phyloP scores from a whole-genome alignment of 2,329 filamentous ascomycete species.

The Fusarium falciforme region DNA sequence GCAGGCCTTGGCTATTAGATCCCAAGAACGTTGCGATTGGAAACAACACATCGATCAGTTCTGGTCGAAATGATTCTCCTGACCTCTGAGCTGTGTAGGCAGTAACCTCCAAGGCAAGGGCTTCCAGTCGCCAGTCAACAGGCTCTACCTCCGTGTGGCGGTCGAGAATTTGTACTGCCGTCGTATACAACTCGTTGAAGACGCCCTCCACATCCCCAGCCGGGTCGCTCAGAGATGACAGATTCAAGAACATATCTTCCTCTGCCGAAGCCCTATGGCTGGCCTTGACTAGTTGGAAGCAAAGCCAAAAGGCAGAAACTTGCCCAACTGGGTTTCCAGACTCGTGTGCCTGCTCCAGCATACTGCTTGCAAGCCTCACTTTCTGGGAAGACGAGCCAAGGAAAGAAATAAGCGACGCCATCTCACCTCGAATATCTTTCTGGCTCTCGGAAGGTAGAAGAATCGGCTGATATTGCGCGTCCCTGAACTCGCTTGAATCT shows the following conservation, averaged over 20 bases:
- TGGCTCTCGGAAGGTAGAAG: slow-evolving; percentile 75
- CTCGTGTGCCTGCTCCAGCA: slow-evolving; percentile 72
- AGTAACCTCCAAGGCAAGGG: slow-evolving; percentile 83
- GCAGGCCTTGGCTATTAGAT: slow-evolving; percentile 73
- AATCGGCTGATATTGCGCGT: slow-evolving; percentile 66
- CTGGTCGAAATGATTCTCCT: slow-evolving; percentile 77
- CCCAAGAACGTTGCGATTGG: slow-evolving; percentile 91
- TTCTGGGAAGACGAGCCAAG: slow-evolving; percentile 69
- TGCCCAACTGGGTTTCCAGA: slow-evolving; percentile 65
- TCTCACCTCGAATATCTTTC: slow-evolving; percentile 66
- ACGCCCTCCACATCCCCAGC: slow-evolving; percentile 58
- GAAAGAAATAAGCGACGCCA: slow-evolving; percentile 68
- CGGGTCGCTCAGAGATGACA: slow-evolving; percentile 52
- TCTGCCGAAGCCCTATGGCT: slow-evolving; percentile 62
- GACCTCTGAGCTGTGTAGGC: slow-evolving; percentile 79
- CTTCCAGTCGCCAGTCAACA: slow-evolving; percentile 77
- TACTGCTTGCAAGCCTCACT: slow-evolving; percentile 69
- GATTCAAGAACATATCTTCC: slow-evolving; percentile 74
- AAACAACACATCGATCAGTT: slow-evolving; percentile 92
- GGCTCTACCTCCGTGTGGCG: slow-evolving; percentile 61
- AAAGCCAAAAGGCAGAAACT: slow-evolving; percentile 83
- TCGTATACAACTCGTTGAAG: slow-evolving; percentile 75
- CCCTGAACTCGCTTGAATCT: slow-evolving; percentile 14
- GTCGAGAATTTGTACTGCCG: slow-evolving; percentile 72
- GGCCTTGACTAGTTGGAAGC: slow-evolving; percentile 76